phyloP scores from a whole-genome alignment of 345 rosid species.

The Syzygium oleosum region DNA sequence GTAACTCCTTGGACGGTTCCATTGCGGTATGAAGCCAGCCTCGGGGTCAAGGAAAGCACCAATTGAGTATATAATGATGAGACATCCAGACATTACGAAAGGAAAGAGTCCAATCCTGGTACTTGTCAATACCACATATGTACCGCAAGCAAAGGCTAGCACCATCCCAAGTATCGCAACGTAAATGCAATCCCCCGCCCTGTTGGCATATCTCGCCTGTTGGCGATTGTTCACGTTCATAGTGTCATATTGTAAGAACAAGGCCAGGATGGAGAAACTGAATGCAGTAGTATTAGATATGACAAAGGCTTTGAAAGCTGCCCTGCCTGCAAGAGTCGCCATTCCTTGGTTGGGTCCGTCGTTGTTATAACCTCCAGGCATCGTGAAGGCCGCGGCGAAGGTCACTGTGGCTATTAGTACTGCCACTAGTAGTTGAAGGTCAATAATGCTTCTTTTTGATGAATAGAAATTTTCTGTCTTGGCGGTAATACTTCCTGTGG shows the following conservation, averaged over 20 bases:
- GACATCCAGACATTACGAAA: too few species aligned
- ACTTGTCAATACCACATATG: neutral
- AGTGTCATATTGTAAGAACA: rapidly evolving
- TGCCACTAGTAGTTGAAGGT: neutral
- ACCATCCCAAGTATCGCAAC: neutral
- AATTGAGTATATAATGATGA: too few species aligned
- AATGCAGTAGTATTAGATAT: rapidly evolving
- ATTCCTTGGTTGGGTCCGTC: too few species aligned
- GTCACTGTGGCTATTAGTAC: neutral
- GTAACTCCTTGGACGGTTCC: too few species aligned
- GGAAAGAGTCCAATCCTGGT: too few species aligned
- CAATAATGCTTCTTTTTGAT: neutral
- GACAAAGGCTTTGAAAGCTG: neutral
- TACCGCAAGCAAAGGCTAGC: neutral
- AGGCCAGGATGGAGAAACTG: rapidly evolving
- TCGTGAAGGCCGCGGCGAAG: neutral
- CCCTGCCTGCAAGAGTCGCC: neutral
- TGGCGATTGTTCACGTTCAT: rapidly evolving
- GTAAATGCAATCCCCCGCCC: rapidly evolving
- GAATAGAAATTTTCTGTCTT: neutral
- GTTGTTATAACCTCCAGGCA: neutral
- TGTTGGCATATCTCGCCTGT: neutral
- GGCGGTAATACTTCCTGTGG: neutral
- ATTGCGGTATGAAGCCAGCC: too few species aligned
- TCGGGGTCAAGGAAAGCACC: too few species aligned